Base-by-base conservation (phyloP, 2,329 filamentous ascomycete species). In the Fusarium sublunatum region DNA sequence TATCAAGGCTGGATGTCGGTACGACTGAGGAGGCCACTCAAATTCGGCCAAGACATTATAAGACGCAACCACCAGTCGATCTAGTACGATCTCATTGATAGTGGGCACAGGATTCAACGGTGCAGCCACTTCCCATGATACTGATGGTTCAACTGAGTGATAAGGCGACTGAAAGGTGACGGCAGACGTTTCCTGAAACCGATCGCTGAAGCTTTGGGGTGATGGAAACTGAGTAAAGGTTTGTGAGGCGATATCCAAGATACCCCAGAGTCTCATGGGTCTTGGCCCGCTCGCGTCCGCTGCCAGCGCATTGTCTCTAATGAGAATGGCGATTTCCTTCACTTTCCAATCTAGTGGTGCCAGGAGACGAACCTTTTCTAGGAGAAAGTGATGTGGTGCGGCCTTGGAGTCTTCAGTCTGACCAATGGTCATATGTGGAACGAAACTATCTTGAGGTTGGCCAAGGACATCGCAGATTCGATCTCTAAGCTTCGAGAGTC, bases 191-290 rank as follows among this genome's bases (percentile, higher is more conserved):
- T 56, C 29, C 11, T 26, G 31, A 19, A 49, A 38, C 6, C 43
- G 13, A 32, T 49, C 31, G 10, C 44, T 60, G 12, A 68, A 57
- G 11, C 34, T 31, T 10, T 49, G 36, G 12, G 60, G 54, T 3
- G 57, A 31, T n/a, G 31, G 5, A 9, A 12, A 36, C 31, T 39
- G 46, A 29, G 29, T 53, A 8, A 71, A 34, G 12, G 42, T 47
- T 4, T 58, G 57, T 7, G 66, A 67, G 4, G 60, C 62, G 4
- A 79, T 65, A 35, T 80, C 71, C 19, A 89, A 76, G 3, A 74
- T 77, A 2, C 82, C 83, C 85, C 85, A 88, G 22, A 84, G 66
- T 36, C 76, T 81, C 88, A 90, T 89, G 38, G 77, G 74, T 24
- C 77, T 79, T 1, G 74, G 70, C 7, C 73, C 60, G 7, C 71